Conservation (phyloP, 371 early-diverging fungal genomes). For the Mucor velutinosus region DNA sequence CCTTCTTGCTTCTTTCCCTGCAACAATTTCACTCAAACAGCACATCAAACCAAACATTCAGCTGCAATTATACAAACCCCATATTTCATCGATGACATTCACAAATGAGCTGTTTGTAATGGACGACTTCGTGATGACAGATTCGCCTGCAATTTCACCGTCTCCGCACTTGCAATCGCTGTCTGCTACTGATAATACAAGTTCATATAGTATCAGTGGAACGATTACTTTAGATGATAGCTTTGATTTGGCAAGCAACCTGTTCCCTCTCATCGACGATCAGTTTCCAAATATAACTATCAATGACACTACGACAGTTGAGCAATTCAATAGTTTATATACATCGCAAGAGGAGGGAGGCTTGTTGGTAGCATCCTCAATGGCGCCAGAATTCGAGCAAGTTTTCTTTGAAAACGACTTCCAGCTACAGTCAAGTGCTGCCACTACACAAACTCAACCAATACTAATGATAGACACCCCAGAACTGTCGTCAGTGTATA, state of each 20-base stretch:
- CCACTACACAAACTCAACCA: neutral
- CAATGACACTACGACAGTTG: neutral
- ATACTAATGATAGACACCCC: neutral
- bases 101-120: neutral
- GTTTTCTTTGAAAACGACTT: neutral
- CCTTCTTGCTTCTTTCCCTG: neutral
- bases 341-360: neutral
- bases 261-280: neutral
- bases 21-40: neutral
- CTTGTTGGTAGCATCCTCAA: neutral
- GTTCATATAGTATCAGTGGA: neutral
- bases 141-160: neutral
- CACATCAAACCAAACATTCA: neutral
- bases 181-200: neutral
- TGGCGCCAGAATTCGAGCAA: neutral
- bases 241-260: neutral
- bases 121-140: neutral
- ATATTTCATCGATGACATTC: neutral
- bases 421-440: neutral
- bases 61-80: neutral
- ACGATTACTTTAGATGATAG: neutral
- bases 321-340: neutral
- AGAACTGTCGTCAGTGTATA: neutral
- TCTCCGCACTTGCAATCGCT: neutral
- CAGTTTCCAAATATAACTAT: neutral